Evolutionary conservation across 176 grass and related monocot species (phyloP), one percentile per base, ranked within the genome.

Genomic region (Musa itinerans): DNA sequence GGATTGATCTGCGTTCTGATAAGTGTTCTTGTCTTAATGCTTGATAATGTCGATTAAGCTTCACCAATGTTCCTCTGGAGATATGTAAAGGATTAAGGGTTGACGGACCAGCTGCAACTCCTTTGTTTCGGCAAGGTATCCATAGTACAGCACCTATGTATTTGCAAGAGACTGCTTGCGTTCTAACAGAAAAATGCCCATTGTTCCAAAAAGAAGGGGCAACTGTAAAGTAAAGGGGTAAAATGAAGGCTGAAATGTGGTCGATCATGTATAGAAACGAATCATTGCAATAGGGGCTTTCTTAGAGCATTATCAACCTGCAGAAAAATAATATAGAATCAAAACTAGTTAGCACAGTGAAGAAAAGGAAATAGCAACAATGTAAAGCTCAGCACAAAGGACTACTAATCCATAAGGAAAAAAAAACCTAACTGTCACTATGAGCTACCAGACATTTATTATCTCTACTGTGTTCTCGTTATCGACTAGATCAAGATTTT

Each of bases 281-380:
- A 70, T 70, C 68, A 70, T 70, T 70, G 68, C 68, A 70, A 70
- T n/a, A 50, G 16, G 9, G 19, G 43, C 8, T 52, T 70, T 70
- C 68, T 50, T n/a, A 11, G 48, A 70, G 34, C 43, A 21, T 9
- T 21, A 15, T 70, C 48, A 51, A 14, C 43, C 68, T 70, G 68
- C 29, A 70, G 8, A 14, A 50, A 52, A 70, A 16, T 3, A 50
- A 69, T 69, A 24, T 25, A 10, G n/a, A 25, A 43, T 6, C 34
- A 22, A 10, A 22, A 25, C 2, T 10, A 9, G 17, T 25, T 11
- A 26, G 21, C 11, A 65, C 34, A 43, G 13, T 11, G 0, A 24
- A 12, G 2, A 26, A 23, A 26, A 26, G 2, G 9, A 19, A 6
- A 19, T 17, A n/a, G 14, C 62, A 24, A 11, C 11, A 22, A 22